Evolutionary conservation across 768 basidiomycete species (phyloP).

Genomic region (Dentipellis fragilis): DNA sequence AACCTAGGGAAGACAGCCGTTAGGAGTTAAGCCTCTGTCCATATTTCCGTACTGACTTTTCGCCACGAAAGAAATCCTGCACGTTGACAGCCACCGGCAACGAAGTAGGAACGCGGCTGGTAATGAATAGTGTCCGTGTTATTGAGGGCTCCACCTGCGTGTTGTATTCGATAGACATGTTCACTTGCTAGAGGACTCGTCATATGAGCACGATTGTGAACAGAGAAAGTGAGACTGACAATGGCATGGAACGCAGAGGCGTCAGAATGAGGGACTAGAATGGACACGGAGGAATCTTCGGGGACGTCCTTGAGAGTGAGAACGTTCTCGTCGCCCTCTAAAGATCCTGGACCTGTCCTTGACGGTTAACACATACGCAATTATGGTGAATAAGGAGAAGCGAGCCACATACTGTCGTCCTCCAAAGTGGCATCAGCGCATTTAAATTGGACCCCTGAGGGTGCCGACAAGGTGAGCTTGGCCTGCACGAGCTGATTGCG

Average conservation of each 20-base stretch:
- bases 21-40: too few relatives aligned
- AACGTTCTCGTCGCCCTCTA: conserved; percentile 31
- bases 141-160: conserved; percentile 44
- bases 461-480: conserved; percentile 42
- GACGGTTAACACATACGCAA: background rate
- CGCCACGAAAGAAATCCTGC: conserved; percentile 89
- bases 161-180: conserved; percentile 56
- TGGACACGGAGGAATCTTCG: conserved; percentile 32
- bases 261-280: conserved; percentile 60
- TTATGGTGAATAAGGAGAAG: background rate
- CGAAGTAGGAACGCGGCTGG: conserved; percentile 50
- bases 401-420: conserved; percentile 22
- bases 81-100: conserved; percentile 89
- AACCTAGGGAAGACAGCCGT: conserved; percentile 43
- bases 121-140: conserved; percentile 42
- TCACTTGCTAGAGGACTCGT: conserved; percentile 50
- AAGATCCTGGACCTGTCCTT: conserved; percentile 1
- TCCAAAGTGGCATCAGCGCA: conserved; percentile 30
- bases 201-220: background rate
- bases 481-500: conserved; percentile 53
- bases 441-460: conserved; percentile 42
- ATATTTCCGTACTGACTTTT: conserved; percentile 53
- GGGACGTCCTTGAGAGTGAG: conserved; percentile 41
- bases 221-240: conserved; percentile 32
- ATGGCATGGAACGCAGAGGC: conserved; percentile 49